phyloP scores from a whole-genome alignment of 345 rosid species.

The Angophora floribunda region DNA sequence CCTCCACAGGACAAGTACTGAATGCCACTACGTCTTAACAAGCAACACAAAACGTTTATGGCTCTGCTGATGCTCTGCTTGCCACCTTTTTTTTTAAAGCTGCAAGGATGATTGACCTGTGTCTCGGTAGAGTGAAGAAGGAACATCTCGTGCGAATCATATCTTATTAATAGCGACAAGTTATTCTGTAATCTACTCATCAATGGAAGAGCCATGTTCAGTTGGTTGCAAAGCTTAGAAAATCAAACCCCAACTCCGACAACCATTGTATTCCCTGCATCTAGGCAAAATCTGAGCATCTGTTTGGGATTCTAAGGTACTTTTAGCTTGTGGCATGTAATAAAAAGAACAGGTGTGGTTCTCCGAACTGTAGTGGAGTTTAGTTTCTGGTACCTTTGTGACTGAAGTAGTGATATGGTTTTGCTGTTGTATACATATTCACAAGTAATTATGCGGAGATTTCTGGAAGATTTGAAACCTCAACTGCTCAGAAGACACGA shows the following conservation, averaged over 20 bases:
- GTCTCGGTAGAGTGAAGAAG: background rate
- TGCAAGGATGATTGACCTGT: background rate
- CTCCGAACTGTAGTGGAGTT: background rate
- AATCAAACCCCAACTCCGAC: background rate
- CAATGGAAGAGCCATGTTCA: background rate
- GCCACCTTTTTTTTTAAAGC: background rate
- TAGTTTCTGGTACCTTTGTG: background rate
- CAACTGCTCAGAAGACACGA: background rate
- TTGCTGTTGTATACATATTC: background rate
- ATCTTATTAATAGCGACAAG: background rate
- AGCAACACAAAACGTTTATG: background rate
- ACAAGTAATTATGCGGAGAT: background rate
- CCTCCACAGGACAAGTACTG: conserved; percentile 22
- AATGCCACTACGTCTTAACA: background rate
- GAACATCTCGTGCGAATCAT: background rate
- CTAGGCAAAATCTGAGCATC: background rate
- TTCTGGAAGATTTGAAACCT: background rate
- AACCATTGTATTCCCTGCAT: background rate
- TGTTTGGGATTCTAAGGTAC: background rate
- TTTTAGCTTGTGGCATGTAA: background rate
- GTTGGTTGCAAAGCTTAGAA: background rate
- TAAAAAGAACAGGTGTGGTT: background rate
- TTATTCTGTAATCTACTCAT: background rate
- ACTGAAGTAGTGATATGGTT: background rate
- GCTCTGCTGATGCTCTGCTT: background rate